Percentiles rank a stretch among this genome's conserved stretches.
Evolutionary conservation across 192 early-diverging fungal species (phyloP).

Genomic region (Phlyctochytrium planicorne): DNA sequence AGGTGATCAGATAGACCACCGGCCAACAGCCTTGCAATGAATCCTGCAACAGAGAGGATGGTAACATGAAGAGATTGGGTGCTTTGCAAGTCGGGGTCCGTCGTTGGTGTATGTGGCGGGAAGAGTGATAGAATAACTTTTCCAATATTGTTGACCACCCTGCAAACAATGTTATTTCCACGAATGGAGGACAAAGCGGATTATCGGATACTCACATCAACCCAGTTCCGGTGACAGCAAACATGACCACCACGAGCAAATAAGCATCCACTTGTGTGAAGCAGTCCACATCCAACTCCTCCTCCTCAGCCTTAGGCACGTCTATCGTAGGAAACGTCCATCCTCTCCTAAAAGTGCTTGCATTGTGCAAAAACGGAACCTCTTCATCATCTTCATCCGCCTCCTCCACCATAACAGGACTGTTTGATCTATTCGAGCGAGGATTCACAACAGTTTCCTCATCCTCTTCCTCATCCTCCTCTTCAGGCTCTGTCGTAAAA

Average conservation of each 20-base stretch:
- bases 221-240: not conserved
- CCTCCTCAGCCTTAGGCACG: not conserved
- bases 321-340: not conserved
- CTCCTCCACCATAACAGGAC: not conserved
- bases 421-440: too few relatives aligned
- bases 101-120: not conserved
- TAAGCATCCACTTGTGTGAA: not conserved
- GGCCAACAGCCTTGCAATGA: not conserved
- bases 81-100: not conserved
- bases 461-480: not conserved
- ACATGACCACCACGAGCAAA: not conserved
- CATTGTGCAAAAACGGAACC: not conserved
- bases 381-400: not conserved
- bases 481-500: not conserved
- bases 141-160: not conserved
- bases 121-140: not conserved
- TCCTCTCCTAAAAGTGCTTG: not conserved
- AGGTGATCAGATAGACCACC: not conserved
- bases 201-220: not conserved
- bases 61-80: not conserved
- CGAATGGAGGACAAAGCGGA: not conserved
- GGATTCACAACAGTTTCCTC: not conserved
- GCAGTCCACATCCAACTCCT: not conserved
- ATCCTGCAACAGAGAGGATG: conserved; percentile 2
- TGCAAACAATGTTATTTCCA: not conserved